Evolutionary conservation across 2,329 filamentous ascomycete genomes (phyloP), one percentile per base, ranked within the genome.

Genomic region (Claviceps humidiphila): DNA sequence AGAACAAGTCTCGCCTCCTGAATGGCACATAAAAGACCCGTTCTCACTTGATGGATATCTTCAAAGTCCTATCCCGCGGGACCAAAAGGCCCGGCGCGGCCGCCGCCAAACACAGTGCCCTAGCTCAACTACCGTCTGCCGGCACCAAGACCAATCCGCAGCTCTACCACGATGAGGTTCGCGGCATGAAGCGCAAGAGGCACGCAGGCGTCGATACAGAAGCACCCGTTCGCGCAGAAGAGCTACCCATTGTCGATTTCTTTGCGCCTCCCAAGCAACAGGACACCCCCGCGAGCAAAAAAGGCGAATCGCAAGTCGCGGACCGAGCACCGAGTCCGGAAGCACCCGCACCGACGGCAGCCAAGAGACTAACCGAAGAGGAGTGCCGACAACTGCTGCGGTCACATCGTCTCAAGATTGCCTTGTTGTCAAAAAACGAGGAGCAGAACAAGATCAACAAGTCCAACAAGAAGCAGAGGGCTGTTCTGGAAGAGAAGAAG

Each of bases 381-480:
- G 81, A 90, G 63, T 84, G 87, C 59, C 83, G 84, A 59, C 80
- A 83, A 54, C 74, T 91, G 11, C 70, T 95, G 55, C 82, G 83
- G 55, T 84, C 82, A 53, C 89, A 95, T 67, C 86, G 89, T 57
- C 74, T 96, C 58, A 95, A 95, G 66, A 78, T 94, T 41, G 87
- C 86, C 0, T 72, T 94, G 48, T 71, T 95, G n/a, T 80, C 78
- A 24, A 75, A 74, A 43, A 68, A 65, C 34, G 65, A 69, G 24
- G 66, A 70, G 7, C 66, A 65, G 42, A 63, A 65, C 17, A 71
- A 72, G 51, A 66, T 72, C 8, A 81, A 78, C 59, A 78, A 77
- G 63, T 73, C 74, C 52, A 78, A 77, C 61, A 75, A 74, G 59
- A 72, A 74, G 56, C 68, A 70, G 53, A 73, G 69, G 52, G 75